Evolutionary conservation across 2,329 filamentous ascomycete genomes (phyloP), one percentile per base, ranked within the genome.

Genomic region (Claviceps sp.): DNA sequence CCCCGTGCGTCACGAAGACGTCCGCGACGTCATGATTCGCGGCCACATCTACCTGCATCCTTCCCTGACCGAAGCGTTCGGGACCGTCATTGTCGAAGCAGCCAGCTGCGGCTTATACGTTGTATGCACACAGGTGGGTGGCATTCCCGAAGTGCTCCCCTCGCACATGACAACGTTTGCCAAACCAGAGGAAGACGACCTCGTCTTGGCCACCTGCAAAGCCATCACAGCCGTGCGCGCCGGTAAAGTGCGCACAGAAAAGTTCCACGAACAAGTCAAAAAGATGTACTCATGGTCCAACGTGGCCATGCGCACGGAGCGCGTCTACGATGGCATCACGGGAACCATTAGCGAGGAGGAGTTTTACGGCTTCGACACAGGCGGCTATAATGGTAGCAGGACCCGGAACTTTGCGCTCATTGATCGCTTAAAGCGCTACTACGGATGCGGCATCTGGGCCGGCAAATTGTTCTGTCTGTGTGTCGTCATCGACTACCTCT

Each of bases 221-320:
- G 93, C 94, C 17, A 97, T 98, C 55, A 85, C 83, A 0, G 85
- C 87, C 34, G 76, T 98, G 52, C 83, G 91, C 45, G 85, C 85
- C 5, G 91, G 90, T 59, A 88, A 85, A 60, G 85, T 98, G 29
- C 83, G 88, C 56, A 95, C 93, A 1, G 91, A 97, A 65, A 80
- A 85, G 43, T 98, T 98, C 63, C 93, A 98, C 65, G 91, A 95
- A 58, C 87, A 97, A 67, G 93, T 98, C 56, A 89, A 91, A 67
- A 87, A 86, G 72, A 97, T 97, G 93, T 98, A 98, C 70, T 95
- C 88, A 1, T 98, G 93, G 93, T 87, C 87, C 29, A 91, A 98
- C 65, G 91, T 98, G 29, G 93, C 93, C 14, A 79, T 86, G 60
- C 85, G 93, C 51, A 97, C 93, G 0, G 93, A 98, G 69, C 79